These are phyloP conservation scores for Hansenula sp. DNA, from an alignment of 1,139 yeast species.

Conservation along the genomic window DNA sequence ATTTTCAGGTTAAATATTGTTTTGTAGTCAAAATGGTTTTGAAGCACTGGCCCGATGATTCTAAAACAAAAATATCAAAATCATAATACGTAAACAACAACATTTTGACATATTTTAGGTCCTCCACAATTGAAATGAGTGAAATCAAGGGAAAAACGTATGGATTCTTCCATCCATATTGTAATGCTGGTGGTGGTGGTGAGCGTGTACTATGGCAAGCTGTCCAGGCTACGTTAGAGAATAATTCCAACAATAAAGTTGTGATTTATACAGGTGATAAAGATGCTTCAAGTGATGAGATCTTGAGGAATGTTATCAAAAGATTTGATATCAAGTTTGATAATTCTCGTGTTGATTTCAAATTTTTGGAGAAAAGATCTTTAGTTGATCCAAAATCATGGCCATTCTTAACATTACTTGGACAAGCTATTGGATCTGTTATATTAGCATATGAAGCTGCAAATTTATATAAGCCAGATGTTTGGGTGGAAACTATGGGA, in stretches of 20 bases:
- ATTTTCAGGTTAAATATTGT: too few relatives aligned
- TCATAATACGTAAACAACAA: too few relatives aligned
- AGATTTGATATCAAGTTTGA: conserved; percentile 65
- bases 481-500: conserved; percentile 95
- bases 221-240: conserved; percentile 60
- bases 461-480: conserved; percentile 63
- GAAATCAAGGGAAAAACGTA: conserved; percentile 30
- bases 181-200: conserved; percentile 98
- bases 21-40: too few relatives aligned
- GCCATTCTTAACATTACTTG: conserved; percentile 76
- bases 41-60: too few relatives aligned
- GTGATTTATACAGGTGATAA: conserved; percentile 73
- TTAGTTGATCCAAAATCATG: conserved; percentile 70
- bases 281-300: conserved; percentile 41
- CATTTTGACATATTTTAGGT: too few relatives aligned
- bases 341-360: conserved; percentile 56
- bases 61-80: too few relatives aligned
- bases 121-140: not conserved
- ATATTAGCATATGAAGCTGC: conserved; percentile 70
- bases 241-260: conserved; percentile 50
- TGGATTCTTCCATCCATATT: conserved; percentile 95
- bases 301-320: conserved; percentile 51
- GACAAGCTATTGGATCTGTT: conserved; percentile 82
- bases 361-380: conserved; percentile 59
- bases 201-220: conserved; percentile 97